A percentile compares a stretch with the other conserved stretches of the same genome.
These are phyloP conservation scores for Aspergillus sp. DNA, from an alignment of 2,329 filamentous ascomycete genomes.

Conservation along the genomic window DNA sequence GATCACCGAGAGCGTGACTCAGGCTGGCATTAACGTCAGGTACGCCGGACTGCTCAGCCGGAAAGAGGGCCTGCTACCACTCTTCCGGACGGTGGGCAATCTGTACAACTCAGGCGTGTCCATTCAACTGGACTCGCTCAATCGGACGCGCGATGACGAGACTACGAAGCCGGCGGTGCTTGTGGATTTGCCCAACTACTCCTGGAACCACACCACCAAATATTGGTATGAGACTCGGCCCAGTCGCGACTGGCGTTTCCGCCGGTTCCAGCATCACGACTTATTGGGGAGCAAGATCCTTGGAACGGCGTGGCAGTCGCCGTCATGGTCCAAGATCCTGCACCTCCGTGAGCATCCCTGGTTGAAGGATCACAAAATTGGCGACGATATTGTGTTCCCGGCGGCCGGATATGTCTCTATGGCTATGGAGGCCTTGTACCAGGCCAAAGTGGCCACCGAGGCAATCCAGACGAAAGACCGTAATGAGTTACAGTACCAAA, in stretches of 20 bases:
- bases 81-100: constrained; percentile 19
- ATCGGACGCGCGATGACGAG: background rate
- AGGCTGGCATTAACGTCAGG: background rate
- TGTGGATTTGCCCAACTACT: constrained; percentile 29
- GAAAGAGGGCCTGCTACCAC: constrained; percentile 21
- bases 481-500: background rate
- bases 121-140: constrained; percentile 4
- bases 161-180: background rate
- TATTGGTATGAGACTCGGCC: constrained; percentile 31
- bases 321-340: constrained; percentile 13
- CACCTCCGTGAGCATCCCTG: constrained; percentile 31
- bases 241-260: constrained; percentile 24
- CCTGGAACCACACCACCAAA: constrained; percentile 26
- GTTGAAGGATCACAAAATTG: constrained; percentile 47
- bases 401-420: constrained; percentile 19
- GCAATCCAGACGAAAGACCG: background rate
- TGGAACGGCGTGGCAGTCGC: constrained; percentile 17
- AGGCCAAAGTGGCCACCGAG: background rate
- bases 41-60: constrained; percentile 32
- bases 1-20: constrained; percentile 3
- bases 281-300: constrained; percentile 27
- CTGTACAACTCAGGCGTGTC: constrained; percentile 5
- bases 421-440: constrained; percentile 16
- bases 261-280: constrained; percentile 23
- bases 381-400: constrained; percentile 16